These are phyloP conservation scores for Ceratocystis diversiconidia DNA, from an alignment of 2,329 filamentous ascomycete species.

Conservation along the genomic window DNA sequence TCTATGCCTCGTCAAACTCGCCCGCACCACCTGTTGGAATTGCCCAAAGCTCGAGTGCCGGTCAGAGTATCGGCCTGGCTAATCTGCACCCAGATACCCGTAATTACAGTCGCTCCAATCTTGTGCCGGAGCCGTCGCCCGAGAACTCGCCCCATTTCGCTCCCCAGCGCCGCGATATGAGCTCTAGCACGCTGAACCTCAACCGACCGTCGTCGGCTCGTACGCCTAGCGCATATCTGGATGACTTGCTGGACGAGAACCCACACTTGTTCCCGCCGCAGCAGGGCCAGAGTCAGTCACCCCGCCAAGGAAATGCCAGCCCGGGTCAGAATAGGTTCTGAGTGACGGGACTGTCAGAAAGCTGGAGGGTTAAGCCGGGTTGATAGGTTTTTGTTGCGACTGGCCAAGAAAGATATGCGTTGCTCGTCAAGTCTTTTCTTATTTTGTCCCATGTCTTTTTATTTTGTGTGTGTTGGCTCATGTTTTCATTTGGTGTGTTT, in stretches of 20 bases:
- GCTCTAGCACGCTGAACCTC: conserved; percentile 53
- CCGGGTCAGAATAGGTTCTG: background rate
- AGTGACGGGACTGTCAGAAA: background rate
- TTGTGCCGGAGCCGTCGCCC: conserved; percentile 36
- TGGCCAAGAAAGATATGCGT: no score
- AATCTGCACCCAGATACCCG: conserved; percentile 46
- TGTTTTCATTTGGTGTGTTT: background rate
- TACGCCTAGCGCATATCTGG: conserved; percentile 77
- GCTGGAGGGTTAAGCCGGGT: no score
- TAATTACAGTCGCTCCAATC: conserved; percentile 31
- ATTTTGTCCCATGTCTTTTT: background rate
- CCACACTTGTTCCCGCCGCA: conserved; percentile 33
- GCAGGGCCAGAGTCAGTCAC: conserved; percentile 7
- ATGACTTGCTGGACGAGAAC: conserved; percentile 76
- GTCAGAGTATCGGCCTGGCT: conserved; percentile 44
- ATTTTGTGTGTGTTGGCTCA: background rate
- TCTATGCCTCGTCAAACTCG: conserved; percentile 58
- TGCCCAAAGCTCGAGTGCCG: conserved; percentile 23
- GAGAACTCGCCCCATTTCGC: conserved; percentile 49
- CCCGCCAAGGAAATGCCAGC: conserved; percentile 3
- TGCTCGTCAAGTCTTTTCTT: no score
- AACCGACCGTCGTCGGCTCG: conserved; percentile 42
- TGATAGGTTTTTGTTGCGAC: no score
- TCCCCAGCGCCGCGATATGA: conserved; percentile 35
- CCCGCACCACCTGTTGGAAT: conserved; percentile 33